phyloP scores from a whole-genome alignment of 2,329 filamentous ascomycete genomes.

The Graphilbum sp. region DNA sequence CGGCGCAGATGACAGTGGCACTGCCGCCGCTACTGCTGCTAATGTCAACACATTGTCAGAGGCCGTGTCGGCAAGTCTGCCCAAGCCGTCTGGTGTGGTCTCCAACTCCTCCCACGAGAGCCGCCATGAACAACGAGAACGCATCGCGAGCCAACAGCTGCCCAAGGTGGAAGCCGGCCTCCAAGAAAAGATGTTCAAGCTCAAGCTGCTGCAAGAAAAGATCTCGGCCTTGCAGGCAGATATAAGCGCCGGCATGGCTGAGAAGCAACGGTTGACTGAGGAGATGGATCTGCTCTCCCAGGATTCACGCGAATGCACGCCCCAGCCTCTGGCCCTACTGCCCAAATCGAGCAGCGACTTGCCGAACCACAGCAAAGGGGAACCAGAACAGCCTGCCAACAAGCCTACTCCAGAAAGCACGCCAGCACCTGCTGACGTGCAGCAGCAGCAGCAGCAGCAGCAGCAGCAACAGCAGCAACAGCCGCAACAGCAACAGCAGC shows the following conservation, averaged over 20 bases:
- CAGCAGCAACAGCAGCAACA: too few species aligned
- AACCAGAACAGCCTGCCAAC: too few species aligned
- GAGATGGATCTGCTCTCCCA: constrained; percentile 20
- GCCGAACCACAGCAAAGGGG: too few species aligned
- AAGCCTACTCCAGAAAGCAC: too few species aligned
- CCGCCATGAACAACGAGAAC: constrained; percentile 14
- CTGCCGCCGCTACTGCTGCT: not conserved
- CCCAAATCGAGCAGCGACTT: not conserved
- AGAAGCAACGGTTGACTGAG: constrained; percentile 16
- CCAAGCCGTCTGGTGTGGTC: constrained; percentile 11
- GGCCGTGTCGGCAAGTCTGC: constrained; percentile 11
- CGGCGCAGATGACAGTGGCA: constrained; percentile 12
- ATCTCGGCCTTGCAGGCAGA: constrained; percentile 31
- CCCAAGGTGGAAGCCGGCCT: constrained; percentile 22
- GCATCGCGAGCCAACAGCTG: constrained; percentile 22
- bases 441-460: too few species aligned
- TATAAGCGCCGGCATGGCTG: constrained; percentile 18
- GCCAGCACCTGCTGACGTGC: too few species aligned
- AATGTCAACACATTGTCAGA: not conserved
- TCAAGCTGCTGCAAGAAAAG: constrained; percentile 29
- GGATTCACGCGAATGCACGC: constrained; percentile 17
- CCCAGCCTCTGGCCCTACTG: not conserved
- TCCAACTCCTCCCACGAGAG: constrained; percentile 1
- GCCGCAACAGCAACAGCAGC: too few species aligned
- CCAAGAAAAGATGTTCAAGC: constrained; percentile 27